Base-by-base conservation (phyloP, 2,329 filamentous ascomycete genomes). In the Chaetomiaceae sp. region DNA sequence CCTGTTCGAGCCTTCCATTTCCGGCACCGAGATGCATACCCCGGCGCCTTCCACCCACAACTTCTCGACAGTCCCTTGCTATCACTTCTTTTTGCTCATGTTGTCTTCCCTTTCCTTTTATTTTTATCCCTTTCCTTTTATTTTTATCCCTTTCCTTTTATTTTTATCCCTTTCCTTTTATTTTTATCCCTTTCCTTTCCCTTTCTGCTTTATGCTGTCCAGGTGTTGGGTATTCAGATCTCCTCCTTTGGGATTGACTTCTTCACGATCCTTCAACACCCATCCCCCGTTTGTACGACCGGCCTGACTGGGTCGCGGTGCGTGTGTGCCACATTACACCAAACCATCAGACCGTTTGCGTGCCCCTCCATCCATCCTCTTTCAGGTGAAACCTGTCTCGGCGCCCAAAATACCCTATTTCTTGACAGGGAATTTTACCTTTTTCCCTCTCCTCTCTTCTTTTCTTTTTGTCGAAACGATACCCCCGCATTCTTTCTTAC, bases 1-100 rank as follows among this genome's bases (percentile, higher is more conserved):
- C 34, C 27, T 11, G 33, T 20, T 32, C 16, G 36, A 36, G 21
- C 16, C 45, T 53, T 48, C 51, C 51, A n/a, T 44, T 53, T 53
- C 33, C 20, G 51, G 51, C 45, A 53, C 51, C 51, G 51, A 53
- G 50, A 48, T 5, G 14, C 50, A 47, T 30, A 33, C 29, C 18
- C 23, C 21, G 16, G 36, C 36, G 21, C 42, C 29, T 52, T 36
- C 29, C n/a, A 21, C 8, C 36, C 20, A 20, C n/a, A 11, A 16
- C 21, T 40, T 14, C 13, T 6, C 16, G 36, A 23, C 5, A 23
- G 6, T 23, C 5, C 20, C 36, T 38, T 5, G 9, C 8, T n/a
- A n/a, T 27, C 25, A 5, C 9, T 27, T 27, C 25, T 6, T 33
- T 13, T 21, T 37, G 34, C 6, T 5, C 9, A 13, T 33, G 30